Base-by-base conservation (phyloP, 306 rosid species). In the Gastrolobium bilobum region DNA sequence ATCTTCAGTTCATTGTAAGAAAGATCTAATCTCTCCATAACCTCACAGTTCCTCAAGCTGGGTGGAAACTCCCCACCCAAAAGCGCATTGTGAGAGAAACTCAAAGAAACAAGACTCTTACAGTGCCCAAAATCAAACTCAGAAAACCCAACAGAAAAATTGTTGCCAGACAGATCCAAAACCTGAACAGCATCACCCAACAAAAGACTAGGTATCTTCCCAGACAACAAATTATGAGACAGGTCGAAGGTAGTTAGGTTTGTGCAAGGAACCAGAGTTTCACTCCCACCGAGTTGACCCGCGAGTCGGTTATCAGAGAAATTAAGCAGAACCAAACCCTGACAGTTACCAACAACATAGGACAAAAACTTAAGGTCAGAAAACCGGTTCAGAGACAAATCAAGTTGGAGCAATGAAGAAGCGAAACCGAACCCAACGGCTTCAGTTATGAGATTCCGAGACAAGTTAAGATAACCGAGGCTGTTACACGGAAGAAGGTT, bases 101-200 rank as follows among this genome's bases (percentile, higher is more conserved):
- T 71, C 54, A 91, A 78, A 43, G 75, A 64, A 62, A 81, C 74
- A 29, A 91, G 88, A 46, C 63, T 89, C 77, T 43, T 42, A 40
- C 97, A 91, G 42, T 3, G 33, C 38, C 81, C 83, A 7, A 91
- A 86, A 62, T 83, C 88, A 63, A 88, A 51, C 51, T 38, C 57
- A 1, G 90, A 83, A 66, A 90, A 83, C 20, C 61, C 76, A 2
- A 59, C 71, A 0, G 94, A 79, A 75, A 89, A 86, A 53, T 89
- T 89, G 88, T 89, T 89, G 81, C 44, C 10, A 1, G 97, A 89
- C 47, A 91, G 79, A 85, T 91, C 93, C 86, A 91, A 73, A 37
- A 65, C 15, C 83, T 56, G 15, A 35, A 91, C 85, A 60, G 86
- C 71, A 15, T 72, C 84, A 6, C 78, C 82, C 53, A 87, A 66